Evolutionary conservation across 2,329 filamentous ascomycete species (phyloP).

Genomic region (Venturia aucupariae): DNA sequence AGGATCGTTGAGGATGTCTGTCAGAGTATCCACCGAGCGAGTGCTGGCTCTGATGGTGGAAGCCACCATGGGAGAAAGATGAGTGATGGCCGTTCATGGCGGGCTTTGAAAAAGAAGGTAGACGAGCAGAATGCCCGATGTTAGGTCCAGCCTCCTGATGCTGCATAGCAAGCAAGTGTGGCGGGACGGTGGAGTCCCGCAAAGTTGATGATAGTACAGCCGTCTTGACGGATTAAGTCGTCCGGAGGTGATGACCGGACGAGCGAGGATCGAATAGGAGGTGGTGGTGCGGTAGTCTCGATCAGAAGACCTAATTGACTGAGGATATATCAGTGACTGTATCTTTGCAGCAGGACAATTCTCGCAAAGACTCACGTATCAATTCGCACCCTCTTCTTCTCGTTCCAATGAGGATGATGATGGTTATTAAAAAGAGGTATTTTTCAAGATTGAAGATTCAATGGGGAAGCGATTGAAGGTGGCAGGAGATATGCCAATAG

Average conservation of each 20-base stretch:
- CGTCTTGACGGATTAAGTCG: slow-evolving; percentile 62
- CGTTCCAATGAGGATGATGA: neutral
- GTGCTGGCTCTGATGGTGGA: slow-evolving; percentile 69
- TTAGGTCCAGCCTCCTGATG: slow-evolving; percentile 60
- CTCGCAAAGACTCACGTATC: neutral
- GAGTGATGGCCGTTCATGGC: slow-evolving; percentile 64
- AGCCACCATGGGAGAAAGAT: slow-evolving; percentile 81
- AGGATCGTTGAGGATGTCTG: slow-evolving; percentile 67
- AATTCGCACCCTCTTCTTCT: neutral
- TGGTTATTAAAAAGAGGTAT: neutral
- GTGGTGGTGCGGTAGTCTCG: neutral
- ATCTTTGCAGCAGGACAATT: neutral
- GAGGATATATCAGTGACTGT: neutral
- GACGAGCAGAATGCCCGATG: slow-evolving; percentile 45
- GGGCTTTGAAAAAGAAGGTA: slow-evolving; percentile 67
- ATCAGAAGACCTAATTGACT: neutral
- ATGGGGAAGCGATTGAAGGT: neutral
- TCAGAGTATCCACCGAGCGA: slow-evolving; percentile 71
- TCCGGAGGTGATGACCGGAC: slow-evolving; percentile 40
- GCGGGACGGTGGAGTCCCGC: slow-evolving; percentile 78
- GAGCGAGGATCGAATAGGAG: slow-evolving; percentile 16
- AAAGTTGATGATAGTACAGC: slow-evolving; percentile 67
- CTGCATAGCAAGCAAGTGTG: slow-evolving; percentile 87
- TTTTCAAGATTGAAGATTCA: neutral
- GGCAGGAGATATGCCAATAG: neutral